These are phyloP conservation scores for Talaromyces rugulosus DNA, from an alignment of 2,329 filamentous ascomycete genomes.

Conservation along the genomic window DNA sequence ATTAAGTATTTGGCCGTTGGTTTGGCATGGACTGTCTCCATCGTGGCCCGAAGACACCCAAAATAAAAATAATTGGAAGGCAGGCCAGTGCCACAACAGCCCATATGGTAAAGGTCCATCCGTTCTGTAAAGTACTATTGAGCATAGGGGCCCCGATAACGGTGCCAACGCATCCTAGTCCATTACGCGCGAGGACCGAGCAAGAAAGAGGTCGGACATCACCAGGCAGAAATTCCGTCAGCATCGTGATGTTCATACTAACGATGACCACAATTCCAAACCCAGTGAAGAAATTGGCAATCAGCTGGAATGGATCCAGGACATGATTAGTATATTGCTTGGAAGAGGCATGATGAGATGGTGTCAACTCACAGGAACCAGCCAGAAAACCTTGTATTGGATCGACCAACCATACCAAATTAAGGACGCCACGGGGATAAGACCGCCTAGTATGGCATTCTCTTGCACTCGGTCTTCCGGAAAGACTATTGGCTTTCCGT, in stretches of 20 bases:
- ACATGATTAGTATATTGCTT: background rate
- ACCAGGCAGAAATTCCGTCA: constrained; percentile 9
- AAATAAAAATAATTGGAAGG: background rate
- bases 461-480: constrained; percentile 10
- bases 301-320: background rate
- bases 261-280: constrained; percentile 8
- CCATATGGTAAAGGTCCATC: constrained; percentile 9
- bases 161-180: constrained; percentile 5
- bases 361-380: constrained; percentile 4
- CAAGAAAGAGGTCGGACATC: constrained; percentile 5
- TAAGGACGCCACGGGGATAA: constrained; percentile 1
- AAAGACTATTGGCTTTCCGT: background rate
- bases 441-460: background rate
- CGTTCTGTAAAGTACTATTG: background rate
- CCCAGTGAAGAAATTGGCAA: constrained; percentile 11
- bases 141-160: constrained; percentile 9
- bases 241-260: constrained; percentile 6
- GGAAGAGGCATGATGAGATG: background rate
- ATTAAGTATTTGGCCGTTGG: background rate
- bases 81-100: constrained; percentile 4
- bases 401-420: constrained; percentile 11
- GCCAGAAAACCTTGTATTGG: constrained; percentile 8
- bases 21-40: constrained; percentile 8
- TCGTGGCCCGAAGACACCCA: background rate
- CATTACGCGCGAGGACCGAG: constrained; percentile 5